phyloP scores from a whole-genome alignment of 2,329 filamentous ascomycete species.

The Microsporum ferrugineum region DNA sequence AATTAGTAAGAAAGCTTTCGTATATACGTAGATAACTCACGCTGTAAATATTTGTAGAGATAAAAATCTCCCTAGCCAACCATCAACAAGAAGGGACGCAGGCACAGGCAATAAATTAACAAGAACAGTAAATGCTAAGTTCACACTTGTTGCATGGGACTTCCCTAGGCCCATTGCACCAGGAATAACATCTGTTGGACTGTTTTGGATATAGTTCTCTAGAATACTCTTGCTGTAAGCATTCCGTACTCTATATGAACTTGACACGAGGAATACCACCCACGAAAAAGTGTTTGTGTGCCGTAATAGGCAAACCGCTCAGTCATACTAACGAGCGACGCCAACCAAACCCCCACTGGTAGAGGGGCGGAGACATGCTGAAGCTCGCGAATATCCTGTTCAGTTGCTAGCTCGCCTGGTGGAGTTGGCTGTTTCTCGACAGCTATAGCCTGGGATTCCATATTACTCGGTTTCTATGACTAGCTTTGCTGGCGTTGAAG shows the following conservation, averaged over 20 bases:
- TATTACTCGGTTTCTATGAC: neutral
- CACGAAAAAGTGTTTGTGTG: neutral
- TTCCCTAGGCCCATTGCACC: constrained; percentile 47
- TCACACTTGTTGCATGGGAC: constrained; percentile 44
- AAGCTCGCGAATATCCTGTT: constrained; percentile 9
- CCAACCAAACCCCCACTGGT: constrained; percentile 5
- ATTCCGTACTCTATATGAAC: neutral
- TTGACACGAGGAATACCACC: neutral
- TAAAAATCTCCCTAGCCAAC: neutral
- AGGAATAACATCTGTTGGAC: constrained; percentile 24
- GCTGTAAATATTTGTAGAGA: neutral
- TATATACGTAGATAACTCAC: neutral
- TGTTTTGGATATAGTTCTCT: constrained; percentile 11
- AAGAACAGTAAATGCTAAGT: constrained; percentile 30
- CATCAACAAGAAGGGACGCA: neutral
- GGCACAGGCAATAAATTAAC: neutral
- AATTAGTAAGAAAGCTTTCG: neutral
- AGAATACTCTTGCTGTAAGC: neutral
- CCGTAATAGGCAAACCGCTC: constrained; percentile 9
- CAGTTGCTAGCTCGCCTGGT: neutral
- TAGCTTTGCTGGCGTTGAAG: neutral
- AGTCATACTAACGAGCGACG: constrained; percentile 2
- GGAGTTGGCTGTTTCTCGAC: neutral
- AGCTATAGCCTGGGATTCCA: neutral
- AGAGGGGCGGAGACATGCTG: constrained; percentile 9